These are phyloP conservation scores for Schwanniomyces occidentalis DNA, from an alignment of 805 yeast genomes.

Conservation along the genomic window DNA sequence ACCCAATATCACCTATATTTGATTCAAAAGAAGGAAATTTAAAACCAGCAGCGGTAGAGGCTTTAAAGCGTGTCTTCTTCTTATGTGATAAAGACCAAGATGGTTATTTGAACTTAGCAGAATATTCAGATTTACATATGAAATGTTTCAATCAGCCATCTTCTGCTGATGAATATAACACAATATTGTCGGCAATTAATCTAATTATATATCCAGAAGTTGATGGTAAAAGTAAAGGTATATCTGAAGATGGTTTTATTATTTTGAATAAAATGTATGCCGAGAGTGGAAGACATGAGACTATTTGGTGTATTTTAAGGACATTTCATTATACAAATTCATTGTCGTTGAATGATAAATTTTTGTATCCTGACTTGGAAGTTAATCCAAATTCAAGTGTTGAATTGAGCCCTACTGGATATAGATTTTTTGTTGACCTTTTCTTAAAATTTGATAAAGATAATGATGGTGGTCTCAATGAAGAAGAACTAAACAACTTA, in stretches of 20 bases:
- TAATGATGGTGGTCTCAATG: slow-evolving; percentile 93
- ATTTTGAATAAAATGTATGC: slow-evolving; percentile 79
- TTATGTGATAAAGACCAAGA: slow-evolving; percentile 90
- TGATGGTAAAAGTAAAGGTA: slow-evolving; percentile 44
- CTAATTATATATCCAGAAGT: slow-evolving; percentile 30
- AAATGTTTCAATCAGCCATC: slow-evolving; percentile 67
- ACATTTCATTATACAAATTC: slow-evolving; percentile 92
- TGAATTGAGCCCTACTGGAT: slow-evolving; percentile 90
- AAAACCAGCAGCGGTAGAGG: slow-evolving; percentile 74
- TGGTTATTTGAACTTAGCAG: slow-evolving; percentile 71
- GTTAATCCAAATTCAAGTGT: slow-evolving; percentile 77
- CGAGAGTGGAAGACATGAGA: slow-evolving; percentile 92
- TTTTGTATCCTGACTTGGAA: slow-evolving; percentile 76
- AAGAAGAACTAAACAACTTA: slow-evolving; percentile 62
- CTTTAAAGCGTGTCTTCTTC: slow-evolving; percentile 78
- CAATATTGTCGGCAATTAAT: slow-evolving; percentile 34
- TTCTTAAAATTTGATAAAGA: slow-evolving; percentile 88
- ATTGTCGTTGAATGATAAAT: slow-evolving; percentile 74
- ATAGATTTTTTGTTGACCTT: slow-evolving; percentile 85
- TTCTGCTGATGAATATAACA: slow-evolving; percentile 34
- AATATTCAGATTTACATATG: slow-evolving; percentile 66
- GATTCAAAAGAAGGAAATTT: slow-evolving; percentile 87
- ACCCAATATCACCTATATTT: slow-evolving; percentile 89
- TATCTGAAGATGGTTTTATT: slow-evolving; percentile 75
- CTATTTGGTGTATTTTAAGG: slow-evolving; percentile 92